Percentiles rank a stretch among this genome's conserved stretches.
Evolutionary conservation across 768 basidiomycete genomes (phyloP).

Genomic region (Russula griseocarnosa): DNA sequence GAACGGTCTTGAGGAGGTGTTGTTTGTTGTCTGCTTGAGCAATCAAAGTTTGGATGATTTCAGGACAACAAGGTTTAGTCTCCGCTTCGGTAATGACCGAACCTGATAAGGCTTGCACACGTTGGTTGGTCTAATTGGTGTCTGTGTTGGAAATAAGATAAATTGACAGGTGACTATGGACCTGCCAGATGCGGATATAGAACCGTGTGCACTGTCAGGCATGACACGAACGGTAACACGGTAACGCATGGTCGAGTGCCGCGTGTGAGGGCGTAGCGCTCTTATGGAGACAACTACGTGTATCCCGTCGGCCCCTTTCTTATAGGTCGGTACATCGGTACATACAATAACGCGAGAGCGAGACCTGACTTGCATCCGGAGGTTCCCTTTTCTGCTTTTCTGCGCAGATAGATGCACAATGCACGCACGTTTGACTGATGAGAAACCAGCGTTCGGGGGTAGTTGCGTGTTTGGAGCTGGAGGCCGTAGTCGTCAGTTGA

Average conservation of each 20-base stretch:
- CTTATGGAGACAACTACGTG: slow-evolving; percentile 3
- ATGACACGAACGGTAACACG: slow-evolving; percentile 4
- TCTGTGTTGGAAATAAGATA: background rate
- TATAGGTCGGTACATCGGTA: slow-evolving; percentile 12
- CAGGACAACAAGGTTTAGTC: slow-evolving; percentile 23
- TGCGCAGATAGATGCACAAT: slow-evolving; percentile 18
- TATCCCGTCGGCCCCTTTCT: background rate
- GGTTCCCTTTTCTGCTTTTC: background rate
- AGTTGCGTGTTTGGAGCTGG: background rate
- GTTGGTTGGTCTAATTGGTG: background rate
- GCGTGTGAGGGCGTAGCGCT: slow-evolving; percentile 9
- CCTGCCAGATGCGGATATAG: slow-evolving; percentile 3
- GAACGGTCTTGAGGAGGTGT: slow-evolving; percentile 65
- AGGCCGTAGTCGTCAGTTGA: slow-evolving; percentile 6
- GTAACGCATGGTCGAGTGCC: slow-evolving; percentile 17
- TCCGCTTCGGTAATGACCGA: slow-evolving; percentile 21
- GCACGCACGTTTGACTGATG: slow-evolving; percentile 23
- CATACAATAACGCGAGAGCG: too few species aligned
- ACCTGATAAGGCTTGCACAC: background rate
- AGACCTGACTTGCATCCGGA: slow-evolving; percentile 6
- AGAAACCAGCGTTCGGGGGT: slow-evolving; percentile 3
- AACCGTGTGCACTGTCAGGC: background rate
- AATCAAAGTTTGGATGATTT: slow-evolving; percentile 30
- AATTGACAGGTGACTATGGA: background rate
- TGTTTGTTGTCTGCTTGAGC: slow-evolving; percentile 27